Conservation (phyloP, 2,329 filamentous ascomycete species). For the Purpureocillium lavendulum region DNA sequence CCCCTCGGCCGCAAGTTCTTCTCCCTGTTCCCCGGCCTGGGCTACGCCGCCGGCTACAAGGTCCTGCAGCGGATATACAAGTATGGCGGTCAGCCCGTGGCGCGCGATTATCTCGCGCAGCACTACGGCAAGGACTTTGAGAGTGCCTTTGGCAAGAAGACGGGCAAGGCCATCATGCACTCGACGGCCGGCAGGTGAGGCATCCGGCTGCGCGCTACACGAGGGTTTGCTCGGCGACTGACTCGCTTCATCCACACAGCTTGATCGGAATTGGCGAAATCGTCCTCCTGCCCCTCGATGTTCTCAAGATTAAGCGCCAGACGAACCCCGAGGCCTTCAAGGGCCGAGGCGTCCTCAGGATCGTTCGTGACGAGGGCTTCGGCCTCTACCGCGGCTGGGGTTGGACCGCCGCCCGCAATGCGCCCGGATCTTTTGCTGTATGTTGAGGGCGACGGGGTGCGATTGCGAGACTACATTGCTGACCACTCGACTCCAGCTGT, state of each 20-base stretch:
- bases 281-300: conserved; percentile 85
- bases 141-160: conserved; percentile 86
- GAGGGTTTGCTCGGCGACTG: conserved; percentile 8
- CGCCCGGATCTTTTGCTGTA: conserved; percentile 93
- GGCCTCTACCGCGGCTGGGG: conserved; percentile 93
- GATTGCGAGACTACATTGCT: neutral
- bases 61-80: conserved; percentile 96
- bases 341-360: conserved; percentile 81
- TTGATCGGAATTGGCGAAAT: conserved; percentile 97
- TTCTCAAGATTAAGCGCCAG: conserved; percentile 98
- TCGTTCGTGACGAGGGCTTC: conserved; percentile 89
- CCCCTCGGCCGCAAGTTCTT: conserved; percentile 71
- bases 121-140: conserved; percentile 83
- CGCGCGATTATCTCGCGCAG: conserved; percentile 74
- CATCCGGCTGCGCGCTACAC: too few species aligned
- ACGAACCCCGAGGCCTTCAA: conserved; percentile 98
- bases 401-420: conserved; percentile 96
- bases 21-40: conserved; percentile 91
- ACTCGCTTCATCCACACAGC: conserved; percentile 32
- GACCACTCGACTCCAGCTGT: conserved; percentile 50
- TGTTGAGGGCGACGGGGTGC: conserved; percentile 20
- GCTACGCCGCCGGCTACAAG: conserved; percentile 98
- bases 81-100: conserved; percentile 94
- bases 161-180: conserved; percentile 96
- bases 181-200: conserved; percentile 81